Evolutionary conservation across 176 grass and related monocot genomes (phyloP), one percentile per base, ranked within the genome.

Genomic region (Oryza brachyantha): DNA sequence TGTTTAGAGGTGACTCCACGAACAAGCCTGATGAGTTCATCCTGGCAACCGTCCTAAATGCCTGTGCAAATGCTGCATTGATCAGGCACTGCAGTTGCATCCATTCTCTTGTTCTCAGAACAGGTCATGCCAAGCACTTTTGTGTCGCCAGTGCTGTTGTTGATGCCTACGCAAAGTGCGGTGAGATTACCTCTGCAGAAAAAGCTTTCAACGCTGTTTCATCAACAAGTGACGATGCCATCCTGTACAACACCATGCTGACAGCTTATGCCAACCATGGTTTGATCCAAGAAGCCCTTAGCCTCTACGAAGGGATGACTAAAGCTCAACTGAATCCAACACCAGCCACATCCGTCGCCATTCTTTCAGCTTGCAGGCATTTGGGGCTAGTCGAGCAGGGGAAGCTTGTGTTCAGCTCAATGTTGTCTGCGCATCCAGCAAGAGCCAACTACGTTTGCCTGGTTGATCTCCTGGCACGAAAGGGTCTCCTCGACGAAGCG

Each of bases 171-270:
- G 90, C 90, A 2, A 93, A 89, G 31, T 93, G 80, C 19, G 86
- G 90, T 55, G 80, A 89, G 40, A 89, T 92, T 14, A 0, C 14
- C 35, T 61, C 75, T 39, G 87, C 86, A 4, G 60, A 81, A 67
- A 68, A 45, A 8, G 76, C 77, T 13, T 92, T 92, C 16, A 3
- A 13, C 1, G 13, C 16, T 70, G 52, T 73, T 83, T 80, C 85
- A 50, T 40, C 77, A 4, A 66, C 1, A 36, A 60, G 31, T 10
- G 64, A 21, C 1, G 90, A 93, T 34, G 67, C 80, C 54, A 78
- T 89, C 26, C 29, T 93, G 8, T 84, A 84, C 67, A 93, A 87
- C 64, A 87, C 91, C 74, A 93, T 93, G 84, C 85, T 87, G 66
- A 81, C 81, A 64, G 91, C 87, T 64, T 93, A 84, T 40, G 83